These are phyloP conservation scores for Pleurostoma richardsiae DNA, from an alignment of 2,329 filamentous ascomycete species.

Conservation along the genomic window DNA sequence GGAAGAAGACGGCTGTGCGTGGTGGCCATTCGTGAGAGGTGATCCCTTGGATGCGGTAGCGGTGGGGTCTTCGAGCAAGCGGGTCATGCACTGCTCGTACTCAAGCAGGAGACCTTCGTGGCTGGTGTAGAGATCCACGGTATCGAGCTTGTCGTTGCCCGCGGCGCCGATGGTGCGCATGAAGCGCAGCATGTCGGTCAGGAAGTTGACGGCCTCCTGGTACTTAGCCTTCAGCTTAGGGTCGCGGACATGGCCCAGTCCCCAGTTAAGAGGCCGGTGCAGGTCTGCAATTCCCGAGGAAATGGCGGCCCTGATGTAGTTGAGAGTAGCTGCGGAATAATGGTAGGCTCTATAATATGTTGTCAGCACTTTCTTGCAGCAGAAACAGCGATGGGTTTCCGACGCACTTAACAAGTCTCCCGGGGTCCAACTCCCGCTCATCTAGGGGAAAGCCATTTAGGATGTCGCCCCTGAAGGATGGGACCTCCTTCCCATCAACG, in stretches of 20 bases:
- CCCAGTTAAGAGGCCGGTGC: slow-evolving; percentile 92
- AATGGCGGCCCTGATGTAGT: slow-evolving; percentile 82
- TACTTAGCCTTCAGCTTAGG: slow-evolving; percentile 82
- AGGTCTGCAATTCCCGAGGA: slow-evolving; percentile 88
- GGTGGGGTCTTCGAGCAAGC: slow-evolving; percentile 51
- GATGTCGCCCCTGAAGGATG: slow-evolving; percentile 92
- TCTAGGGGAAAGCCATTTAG: slow-evolving; percentile 79
- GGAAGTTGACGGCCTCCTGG: slow-evolving; percentile 74
- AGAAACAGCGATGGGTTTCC: not conserved
- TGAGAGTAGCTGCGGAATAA: slow-evolving; percentile 89
- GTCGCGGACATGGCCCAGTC: slow-evolving; percentile 84
- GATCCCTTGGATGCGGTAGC: slow-evolving; percentile 17
- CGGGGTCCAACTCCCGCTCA: slow-evolving; percentile 77
- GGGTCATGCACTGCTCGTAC: slow-evolving; percentile 86
- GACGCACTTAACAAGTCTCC: slow-evolving; percentile 65
- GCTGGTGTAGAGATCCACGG: slow-evolving; percentile 90
- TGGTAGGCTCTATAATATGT: slow-evolving; percentile 68
- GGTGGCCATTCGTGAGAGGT: slow-evolving; percentile 10
- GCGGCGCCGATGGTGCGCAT: slow-evolving; percentile 91
- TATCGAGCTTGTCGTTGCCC: slow-evolving; percentile 77
- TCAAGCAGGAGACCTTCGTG: slow-evolving; percentile 92
- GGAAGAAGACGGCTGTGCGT: slow-evolving; percentile 7
- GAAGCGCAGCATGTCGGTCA: slow-evolving; percentile 89
- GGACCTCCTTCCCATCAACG: slow-evolving; percentile 73
- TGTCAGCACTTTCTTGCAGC: no score